These are phyloP conservation scores for Xylaria sp. DNA, from an alignment of 2,329 filamentous ascomycete species.

Conservation along the genomic window DNA sequence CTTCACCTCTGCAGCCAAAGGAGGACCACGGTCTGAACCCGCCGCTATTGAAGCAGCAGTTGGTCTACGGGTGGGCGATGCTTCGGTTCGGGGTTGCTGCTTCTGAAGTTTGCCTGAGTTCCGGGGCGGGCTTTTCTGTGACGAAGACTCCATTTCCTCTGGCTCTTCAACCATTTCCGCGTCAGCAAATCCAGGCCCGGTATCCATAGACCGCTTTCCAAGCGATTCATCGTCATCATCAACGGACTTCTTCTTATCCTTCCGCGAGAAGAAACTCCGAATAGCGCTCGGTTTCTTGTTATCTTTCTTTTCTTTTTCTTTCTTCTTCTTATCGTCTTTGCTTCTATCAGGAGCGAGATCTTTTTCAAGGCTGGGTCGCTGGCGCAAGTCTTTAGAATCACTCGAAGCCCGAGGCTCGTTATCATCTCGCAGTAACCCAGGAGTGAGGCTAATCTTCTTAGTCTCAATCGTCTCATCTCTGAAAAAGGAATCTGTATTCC, in stretches of 20 bases:
- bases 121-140: slow-evolving; percentile 64
- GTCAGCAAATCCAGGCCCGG: slow-evolving; percentile 52
- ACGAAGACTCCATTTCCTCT: slow-evolving; percentile 59
- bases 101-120: slow-evolving; percentile 78
- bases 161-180: slow-evolving; percentile 58
- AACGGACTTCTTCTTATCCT: slow-evolving; percentile 67
- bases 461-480: slow-evolving; percentile 96
- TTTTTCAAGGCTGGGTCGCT: slow-evolving; percentile 67
- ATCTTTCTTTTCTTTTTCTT: slow-evolving; percentile 67
- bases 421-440: slow-evolving; percentile 90
- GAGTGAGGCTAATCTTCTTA: slow-evolving; percentile 96
- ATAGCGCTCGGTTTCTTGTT: slow-evolving; percentile 60
- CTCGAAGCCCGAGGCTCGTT: slow-evolving; percentile 58
- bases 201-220: slow-evolving; percentile 72
- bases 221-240: slow-evolving; percentile 70
- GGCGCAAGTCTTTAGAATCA: slow-evolving; percentile 60
- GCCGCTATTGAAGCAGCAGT: slow-evolving; percentile 46
- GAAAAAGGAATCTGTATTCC: slow-evolving; percentile 97
- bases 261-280: slow-evolving; percentile 71
- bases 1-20: slow-evolving; percentile 47
- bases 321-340: slow-evolving; percentile 74
- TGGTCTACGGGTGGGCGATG: slow-evolving; percentile 59
- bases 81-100: slow-evolving; percentile 63
- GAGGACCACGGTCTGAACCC: slow-evolving; percentile 53
- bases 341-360: slow-evolving; percentile 58